Base-by-base conservation (phyloP, 2,329 filamentous ascomycete genomes). In the Plectosphaerella plurivora region DNA sequence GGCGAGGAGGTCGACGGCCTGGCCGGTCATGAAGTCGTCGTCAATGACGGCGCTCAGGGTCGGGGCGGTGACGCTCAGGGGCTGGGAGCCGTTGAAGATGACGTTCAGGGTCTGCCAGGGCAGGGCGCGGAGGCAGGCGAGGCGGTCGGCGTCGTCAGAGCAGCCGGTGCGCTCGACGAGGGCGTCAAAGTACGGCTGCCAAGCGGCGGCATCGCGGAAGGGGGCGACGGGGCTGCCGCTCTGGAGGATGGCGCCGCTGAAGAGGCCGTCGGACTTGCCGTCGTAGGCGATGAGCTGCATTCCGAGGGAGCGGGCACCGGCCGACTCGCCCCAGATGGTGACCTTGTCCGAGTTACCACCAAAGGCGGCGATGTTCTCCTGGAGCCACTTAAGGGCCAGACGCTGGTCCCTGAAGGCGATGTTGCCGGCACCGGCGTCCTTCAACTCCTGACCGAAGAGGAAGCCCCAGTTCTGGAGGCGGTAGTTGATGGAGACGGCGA, bases 301-400 rank as follows among this genome's bases (percentile, higher is more conserved):
- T 6, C 74, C 74, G 2, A 83, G 71, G 5, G 71, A 75, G 47
- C 72, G 73, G 46, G 68, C 77, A 12, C 79, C 79, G 0, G 79
- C 78, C 4, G 73, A 78, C 65, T 83, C 76, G 37, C 77, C 79
- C 69, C 73, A 81, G 44, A 82, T 64, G 1, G 74, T 79, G 15
- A 81, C 75, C 51, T 74, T 71, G 4, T 60, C 52, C 8, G 71
- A 67, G 54, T 73, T 70, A 12, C 77, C 77, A 16, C 77, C 76
- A 50, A 81, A 81, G 14, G 68, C 67, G 8, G 60, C 68, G 44
- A 80, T 78, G 59, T 76, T 81, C 50, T 75, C 74, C 49, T 74
- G 73, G 37, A 81, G 62, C 78, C 78, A 81, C 37, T 65, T 63
- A 15, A 81, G 60, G 0, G 73, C 77, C 15, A 78, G 55, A 3